Percentiles rank a stretch among this genome's conserved stretches.
These are phyloP conservation scores for Bonia amplexicaulis DNA, from an alignment of 176 grass and related monocot species.

Conservation along the genomic window DNA sequence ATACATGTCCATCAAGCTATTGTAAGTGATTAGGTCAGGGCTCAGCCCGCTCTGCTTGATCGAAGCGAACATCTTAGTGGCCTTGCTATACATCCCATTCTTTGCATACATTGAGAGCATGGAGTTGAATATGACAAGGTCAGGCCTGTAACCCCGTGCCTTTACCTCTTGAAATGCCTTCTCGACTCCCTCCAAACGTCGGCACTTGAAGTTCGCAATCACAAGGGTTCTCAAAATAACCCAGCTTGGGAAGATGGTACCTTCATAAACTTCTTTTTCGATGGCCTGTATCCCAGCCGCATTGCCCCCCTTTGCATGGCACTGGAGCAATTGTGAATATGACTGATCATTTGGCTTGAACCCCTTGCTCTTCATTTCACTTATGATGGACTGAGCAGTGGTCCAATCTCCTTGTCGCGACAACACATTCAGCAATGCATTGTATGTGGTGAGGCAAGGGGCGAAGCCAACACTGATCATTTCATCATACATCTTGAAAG, in stretches of 20 bases:
- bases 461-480: slow-evolving; percentile 58
- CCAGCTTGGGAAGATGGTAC: slow-evolving; percentile 76
- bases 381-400: slow-evolving; percentile 47
- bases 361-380: slow-evolving; percentile 63
- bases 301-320: slow-evolving; percentile 59
- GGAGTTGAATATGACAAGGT: slow-evolving; percentile 80
- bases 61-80: slow-evolving; percentile 41
- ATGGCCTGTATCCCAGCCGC: slow-evolving; percentile 48
- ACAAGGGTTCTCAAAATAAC: slow-evolving; percentile 75
- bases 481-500: slow-evolving; percentile 80
- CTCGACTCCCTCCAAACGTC: slow-evolving; percentile 44
- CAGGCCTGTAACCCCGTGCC: slow-evolving; percentile 70
- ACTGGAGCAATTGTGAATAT: slow-evolving; percentile 67
- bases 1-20: slow-evolving; percentile 92
- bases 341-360: slow-evolving; percentile 79
- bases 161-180: slow-evolving; percentile 73
- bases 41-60: slow-evolving; percentile 55
- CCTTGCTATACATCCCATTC: slow-evolving; percentile 64
- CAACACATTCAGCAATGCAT: slow-evolving; percentile 69
- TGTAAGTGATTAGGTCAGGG: slow-evolving; percentile 80
- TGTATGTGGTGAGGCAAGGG: slow-evolving; percentile 76
- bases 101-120: slow-evolving; percentile 84
- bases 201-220: slow-evolving; percentile 79
- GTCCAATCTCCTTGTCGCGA: slow-evolving; percentile 61
- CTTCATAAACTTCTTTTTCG: slow-evolving; percentile 61